Evolutionary conservation across 2,329 filamentous ascomycete genomes (phyloP), one percentile per base, ranked within the genome.

Genomic region (Arthrinium phaeospermum): DNA sequence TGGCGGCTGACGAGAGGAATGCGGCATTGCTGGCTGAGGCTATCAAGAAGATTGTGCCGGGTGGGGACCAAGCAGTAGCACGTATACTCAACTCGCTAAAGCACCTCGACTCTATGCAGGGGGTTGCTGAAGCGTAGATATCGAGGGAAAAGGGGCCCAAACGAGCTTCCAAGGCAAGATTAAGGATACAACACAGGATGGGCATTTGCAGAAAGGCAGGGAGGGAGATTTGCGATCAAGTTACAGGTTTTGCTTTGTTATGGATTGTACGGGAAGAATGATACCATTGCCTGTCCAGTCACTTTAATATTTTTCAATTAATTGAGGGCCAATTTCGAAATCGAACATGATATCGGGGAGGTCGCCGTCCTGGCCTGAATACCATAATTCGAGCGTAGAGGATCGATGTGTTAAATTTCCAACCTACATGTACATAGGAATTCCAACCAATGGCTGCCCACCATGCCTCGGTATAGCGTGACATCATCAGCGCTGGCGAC

Each of bases 401-500:
- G 30, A 27, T 34, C 34, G 14, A 34, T 57, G 27, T 4, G 14
- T 16, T 24, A 4, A 16, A 30, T 24, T 12, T 12, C 2, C 22
- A 34, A 4, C 19, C 19, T 61, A 16, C 19, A n/a, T 64, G 37
- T 10, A 41, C 37, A 41, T 41, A 41, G 37, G 8, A 37, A 6
- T n/a, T 64, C 57, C 34, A 41, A n/a, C 57, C 57, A 64, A 64
- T 64, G 57, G 41, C 16, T 10, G 22, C 34, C 19, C 19, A 34
- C 57, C 57, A n/a, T 64, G 34, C 41, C 57, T 37, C 19, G 34
- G 57, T 64, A 64, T 64, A 64, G 44, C 4, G 68, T 72, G 71
- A 72, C 71, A 72, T 72, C 71, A 72, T 53, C 44, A 47, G 30
- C 67, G 37, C 30, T 34, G 51, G 44, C 51, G 51, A 53, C 68